A percentile compares a stretch with the other conserved stretches of the same genome.
Conservation (phyloP, 2,329 filamentous ascomycete genomes). For the Rasamsonia emersonii region DNA sequence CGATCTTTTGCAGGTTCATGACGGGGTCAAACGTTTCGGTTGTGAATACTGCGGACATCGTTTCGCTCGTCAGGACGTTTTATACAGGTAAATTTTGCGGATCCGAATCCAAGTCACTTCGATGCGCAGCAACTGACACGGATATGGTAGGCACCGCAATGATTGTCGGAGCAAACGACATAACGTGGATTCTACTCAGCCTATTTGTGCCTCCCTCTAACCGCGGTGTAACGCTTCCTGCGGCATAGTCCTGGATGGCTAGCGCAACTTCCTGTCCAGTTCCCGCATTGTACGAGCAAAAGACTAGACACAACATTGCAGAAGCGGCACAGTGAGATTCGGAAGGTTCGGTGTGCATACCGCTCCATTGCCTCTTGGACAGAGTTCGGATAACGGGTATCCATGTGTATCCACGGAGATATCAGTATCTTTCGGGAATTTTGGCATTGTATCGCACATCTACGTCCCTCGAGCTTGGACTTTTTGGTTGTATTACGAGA, state of each 20-base stretch:
- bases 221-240: not conserved
- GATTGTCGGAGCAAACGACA: not conserved
- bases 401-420: too few relatives aligned
- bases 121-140: not conserved
- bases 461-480: not conserved
- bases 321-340: too few relatives aligned
- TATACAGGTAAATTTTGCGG: slow-evolving; percentile 55
- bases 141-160: not conserved
- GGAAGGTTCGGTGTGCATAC: too few relatives aligned
- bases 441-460: not conserved
- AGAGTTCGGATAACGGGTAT: too few relatives aligned
- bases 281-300: too few relatives aligned
- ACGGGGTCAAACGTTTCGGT: slow-evolving; percentile 60
- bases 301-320: too few relatives aligned
- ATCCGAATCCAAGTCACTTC: not conserved
- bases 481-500: not conserved
- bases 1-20: slow-evolving; percentile 54
- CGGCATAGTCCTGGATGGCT: not conserved
- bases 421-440: too few relatives aligned
- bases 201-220: not conserved
- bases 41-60: slow-evolving; percentile 63
- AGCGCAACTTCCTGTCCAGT: too few relatives aligned
- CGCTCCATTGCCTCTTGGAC: not conserved
- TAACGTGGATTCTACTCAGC: not conserved
- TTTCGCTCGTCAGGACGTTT: slow-evolving; percentile 74